Conservation (phyloP, 2,329 filamentous ascomycete genomes). For the Hymenoscyphus fructigenus region DNA sequence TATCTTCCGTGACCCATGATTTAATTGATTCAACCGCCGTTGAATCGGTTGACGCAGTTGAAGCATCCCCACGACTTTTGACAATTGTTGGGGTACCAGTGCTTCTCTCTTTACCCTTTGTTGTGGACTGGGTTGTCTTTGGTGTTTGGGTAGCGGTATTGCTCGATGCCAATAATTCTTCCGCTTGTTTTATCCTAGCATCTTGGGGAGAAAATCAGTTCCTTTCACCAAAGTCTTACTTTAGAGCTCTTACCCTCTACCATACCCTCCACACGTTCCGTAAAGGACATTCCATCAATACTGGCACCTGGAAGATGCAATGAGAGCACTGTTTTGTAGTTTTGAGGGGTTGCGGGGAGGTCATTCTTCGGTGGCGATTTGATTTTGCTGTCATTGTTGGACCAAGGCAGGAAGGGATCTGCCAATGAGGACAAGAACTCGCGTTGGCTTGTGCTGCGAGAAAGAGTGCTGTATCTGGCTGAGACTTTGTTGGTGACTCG, state of each 20-base stretch:
- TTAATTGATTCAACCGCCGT: not conserved
- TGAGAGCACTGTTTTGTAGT: constrained; percentile 4
- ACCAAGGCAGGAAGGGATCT: not conserved
- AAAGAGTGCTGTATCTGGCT: constrained; percentile 13
- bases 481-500: constrained; percentile 24
- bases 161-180: not conserved
- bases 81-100: not conserved
- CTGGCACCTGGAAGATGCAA: constrained; percentile 12
- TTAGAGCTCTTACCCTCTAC: constrained; percentile 7
- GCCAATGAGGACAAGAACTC: not conserved
- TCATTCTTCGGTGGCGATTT: not conserved
- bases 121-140: not conserved
- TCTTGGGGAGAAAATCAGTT: not conserved
- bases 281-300: constrained; percentile 12
- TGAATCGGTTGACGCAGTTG: not conserved
- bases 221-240: not conserved
- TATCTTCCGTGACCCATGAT: not conserved
- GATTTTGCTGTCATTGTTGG: not conserved
- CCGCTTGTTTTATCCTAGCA: not conserved
- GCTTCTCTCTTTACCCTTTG: not conserved
- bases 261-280: constrained; percentile 10
- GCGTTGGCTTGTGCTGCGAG: constrained; percentile 1
- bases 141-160: not conserved
- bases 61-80: not conserved
- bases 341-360: not conserved